Percentiles rank a stretch among this genome's conserved stretches.
These are phyloP conservation scores for Aspergillus vadensis DNA, from an alignment of 2,329 filamentous ascomycete genomes.

Conservation along the genomic window DNA sequence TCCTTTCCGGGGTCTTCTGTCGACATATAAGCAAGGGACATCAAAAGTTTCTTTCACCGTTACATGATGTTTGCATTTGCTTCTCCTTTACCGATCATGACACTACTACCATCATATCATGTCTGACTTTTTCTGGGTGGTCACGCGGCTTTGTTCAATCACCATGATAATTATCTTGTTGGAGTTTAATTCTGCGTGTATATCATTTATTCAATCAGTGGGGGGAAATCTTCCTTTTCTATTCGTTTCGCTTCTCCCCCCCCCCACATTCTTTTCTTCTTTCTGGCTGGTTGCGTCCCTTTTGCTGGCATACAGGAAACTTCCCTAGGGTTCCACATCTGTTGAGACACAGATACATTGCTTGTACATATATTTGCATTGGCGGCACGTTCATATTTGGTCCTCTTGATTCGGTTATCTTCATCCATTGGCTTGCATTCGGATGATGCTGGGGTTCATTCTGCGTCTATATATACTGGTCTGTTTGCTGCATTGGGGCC, in stretches of 20 bases:
- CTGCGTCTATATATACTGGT: conserved; percentile 25
- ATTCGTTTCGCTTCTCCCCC: background rate
- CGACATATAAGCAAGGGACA: background rate
- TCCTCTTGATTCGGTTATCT: conserved; percentile 13
- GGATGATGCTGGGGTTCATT: conserved; percentile 10
- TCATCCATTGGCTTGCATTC: conserved; percentile 16
- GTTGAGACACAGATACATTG: conserved; percentile 26
- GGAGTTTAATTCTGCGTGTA: conserved; percentile 19
- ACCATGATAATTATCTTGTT: background rate
- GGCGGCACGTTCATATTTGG: conserved; percentile 25
- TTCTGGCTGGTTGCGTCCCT: conserved; percentile 14
- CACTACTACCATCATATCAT: background rate
- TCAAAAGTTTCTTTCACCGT: background rate
- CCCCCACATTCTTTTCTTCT: background rate
- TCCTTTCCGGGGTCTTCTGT: background rate
- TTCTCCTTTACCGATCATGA: background rate
- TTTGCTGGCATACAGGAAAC: conserved; percentile 22
- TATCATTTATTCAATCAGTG: conserved; percentile 20
- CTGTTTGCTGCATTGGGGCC: conserved; percentile 17
- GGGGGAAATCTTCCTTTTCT: background rate
- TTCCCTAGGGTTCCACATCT: conserved; percentile 5
- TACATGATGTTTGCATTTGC: background rate
- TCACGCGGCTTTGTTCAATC: background rate
- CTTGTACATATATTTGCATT: conserved; percentile 40
- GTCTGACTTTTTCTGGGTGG: background rate